Evolutionary conservation across 1,139 yeast genomes (phyloP).

Genomic region (Yamadazyma siamensis): DNA sequence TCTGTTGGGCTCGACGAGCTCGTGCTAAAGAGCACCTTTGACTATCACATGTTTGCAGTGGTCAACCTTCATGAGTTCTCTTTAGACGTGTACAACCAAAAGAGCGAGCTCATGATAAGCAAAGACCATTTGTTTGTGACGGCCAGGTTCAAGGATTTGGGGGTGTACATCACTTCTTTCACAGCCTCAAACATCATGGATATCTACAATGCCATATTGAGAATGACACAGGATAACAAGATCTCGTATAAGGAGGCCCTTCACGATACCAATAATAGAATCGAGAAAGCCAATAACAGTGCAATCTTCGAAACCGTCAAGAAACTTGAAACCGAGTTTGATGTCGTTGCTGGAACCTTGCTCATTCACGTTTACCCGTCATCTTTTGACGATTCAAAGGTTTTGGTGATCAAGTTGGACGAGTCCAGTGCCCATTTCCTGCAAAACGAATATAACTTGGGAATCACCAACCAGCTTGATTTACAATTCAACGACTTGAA

Average conservation of each 20-base stretch:
- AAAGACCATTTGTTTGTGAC: conserved; percentile 64
- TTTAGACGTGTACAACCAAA: conserved; percentile 67
- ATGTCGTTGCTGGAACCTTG: conserved; percentile 53
- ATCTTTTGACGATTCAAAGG: conserved; percentile 71
- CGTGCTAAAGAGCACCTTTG: conserved; percentile 66
- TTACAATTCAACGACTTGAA: conserved; percentile 59
- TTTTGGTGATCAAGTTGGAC: conserved; percentile 59
- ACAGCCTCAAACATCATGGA: conserved; percentile 82
- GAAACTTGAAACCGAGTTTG: conserved; percentile 55
- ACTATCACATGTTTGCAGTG: conserved; percentile 79
- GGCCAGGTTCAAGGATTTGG: conserved; percentile 53
- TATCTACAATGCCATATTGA: conserved; percentile 63
- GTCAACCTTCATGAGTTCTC: conserved; percentile 48
- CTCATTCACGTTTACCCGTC: conserved; percentile 73
- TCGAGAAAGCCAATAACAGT: conserved; percentile 21
- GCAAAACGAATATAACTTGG: conserved; percentile 49
- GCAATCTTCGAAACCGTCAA: conserved; percentile 38
- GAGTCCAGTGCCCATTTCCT: conserved; percentile 59
- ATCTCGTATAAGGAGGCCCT: conserved; percentile 73
- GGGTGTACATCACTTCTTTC: conserved; percentile 71
- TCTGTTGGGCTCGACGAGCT: conserved; percentile 56
- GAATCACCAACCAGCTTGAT: conserved; percentile 47
- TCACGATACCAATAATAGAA: conserved; percentile 41
- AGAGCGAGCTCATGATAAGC: conserved; percentile 40
- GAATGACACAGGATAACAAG: conserved; percentile 72